Conservation (phyloP, 257 asterid species). For the Solanum etuberosum region DNA sequence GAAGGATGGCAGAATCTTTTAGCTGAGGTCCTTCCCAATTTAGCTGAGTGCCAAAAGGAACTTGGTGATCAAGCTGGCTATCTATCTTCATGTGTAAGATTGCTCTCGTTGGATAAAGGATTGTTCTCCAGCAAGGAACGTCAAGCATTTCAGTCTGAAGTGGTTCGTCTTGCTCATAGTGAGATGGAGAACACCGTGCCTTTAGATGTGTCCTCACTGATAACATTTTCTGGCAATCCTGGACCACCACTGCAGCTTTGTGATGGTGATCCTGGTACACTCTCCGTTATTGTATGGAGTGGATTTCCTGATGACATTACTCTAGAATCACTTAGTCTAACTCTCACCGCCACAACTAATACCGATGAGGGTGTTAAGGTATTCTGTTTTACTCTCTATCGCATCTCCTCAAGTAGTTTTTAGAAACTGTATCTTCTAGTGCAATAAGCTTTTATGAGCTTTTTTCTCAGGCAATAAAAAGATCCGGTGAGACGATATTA, state of each 20-base stretch:
- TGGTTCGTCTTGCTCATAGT: slow-evolving; percentile 88
- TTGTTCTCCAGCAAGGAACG: slow-evolving; percentile 79
- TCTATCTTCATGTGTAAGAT: slow-evolving; percentile 91
- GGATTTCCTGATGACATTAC: slow-evolving; percentile 97
- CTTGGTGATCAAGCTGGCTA: slow-evolving; percentile 95
- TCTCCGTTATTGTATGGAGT: slow-evolving; percentile 84
- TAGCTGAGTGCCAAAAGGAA: slow-evolving; percentile 93
- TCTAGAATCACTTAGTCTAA: slow-evolving; percentile 87
- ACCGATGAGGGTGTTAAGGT: slow-evolving; percentile 98
- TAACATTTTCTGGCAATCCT: slow-evolving; percentile 87
- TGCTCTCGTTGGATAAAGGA: slow-evolving; percentile 80
- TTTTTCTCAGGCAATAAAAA: slow-evolving; percentile 59
- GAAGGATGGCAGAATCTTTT: slow-evolving; percentile 97
- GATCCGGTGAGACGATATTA: slow-evolving; percentile 67
- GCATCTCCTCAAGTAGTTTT: not conserved
- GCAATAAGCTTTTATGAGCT: slow-evolving; percentile 1
- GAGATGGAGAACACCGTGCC: slow-evolving; percentile 97
- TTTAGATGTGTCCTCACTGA: slow-evolving; percentile 82
- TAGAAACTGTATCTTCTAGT: slow-evolving; percentile 5
- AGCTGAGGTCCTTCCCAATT: slow-evolving; percentile 91
- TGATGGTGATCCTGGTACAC: slow-evolving; percentile 94
- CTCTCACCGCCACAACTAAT: slow-evolving; percentile 70
- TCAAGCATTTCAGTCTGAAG: slow-evolving; percentile 93
- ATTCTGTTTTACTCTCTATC: slow-evolving; percentile 11
- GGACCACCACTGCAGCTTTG: slow-evolving; percentile 91